Percentiles rank a stretch among this genome's conserved stretches.
Evolutionary conservation across 306 rosid genomes (phyloP).

Genomic region (Quercus dentata): DNA sequence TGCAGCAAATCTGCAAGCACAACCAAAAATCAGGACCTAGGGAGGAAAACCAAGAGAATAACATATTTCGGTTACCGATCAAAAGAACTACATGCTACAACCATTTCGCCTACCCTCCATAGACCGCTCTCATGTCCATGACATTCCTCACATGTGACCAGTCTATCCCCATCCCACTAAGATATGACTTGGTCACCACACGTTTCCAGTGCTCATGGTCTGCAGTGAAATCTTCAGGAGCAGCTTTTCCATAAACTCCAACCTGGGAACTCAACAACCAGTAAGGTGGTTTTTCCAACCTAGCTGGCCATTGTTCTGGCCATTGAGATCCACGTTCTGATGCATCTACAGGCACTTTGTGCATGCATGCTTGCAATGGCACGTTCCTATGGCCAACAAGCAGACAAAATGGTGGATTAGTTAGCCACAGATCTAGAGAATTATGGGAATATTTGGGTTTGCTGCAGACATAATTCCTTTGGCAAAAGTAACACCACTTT

Average conservation of each 20-base stretch:
- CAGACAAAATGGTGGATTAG: conserved; percentile 17
- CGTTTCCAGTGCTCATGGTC: conserved; percentile 87
- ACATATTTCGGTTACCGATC: not conserved
- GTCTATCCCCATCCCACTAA: conserved; percentile 71
- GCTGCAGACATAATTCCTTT: not conserved
- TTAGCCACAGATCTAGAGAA: conserved; percentile 3
- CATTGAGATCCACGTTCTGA: conserved; percentile 74
- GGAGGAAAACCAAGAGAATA: not conserved
- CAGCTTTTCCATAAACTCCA: conserved; percentile 96
- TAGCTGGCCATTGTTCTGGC: conserved; percentile 90
- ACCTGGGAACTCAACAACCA: conserved; percentile 85
- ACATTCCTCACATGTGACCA: conserved; percentile 90
- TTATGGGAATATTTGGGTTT: not conserved
- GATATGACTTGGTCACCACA: conserved; percentile 69
- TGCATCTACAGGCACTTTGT: conserved; percentile 65
- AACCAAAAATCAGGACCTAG: conserved; percentile 11
- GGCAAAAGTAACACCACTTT: not conserved
- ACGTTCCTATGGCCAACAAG: conserved; percentile 58
- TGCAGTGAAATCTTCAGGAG: conserved; percentile 84
- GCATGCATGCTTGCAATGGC: conserved; percentile 85
- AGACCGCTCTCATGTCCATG: conserved; percentile 94
- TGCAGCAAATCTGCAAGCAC: conserved; percentile 81
- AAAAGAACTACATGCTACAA: not conserved
- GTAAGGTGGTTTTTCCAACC: conserved; percentile 75
- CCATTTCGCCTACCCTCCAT: conserved; percentile 82